phyloP scores from a whole-genome alignment of 805 yeast genomes.

The Wickerhamiella bombiphila region DNA sequence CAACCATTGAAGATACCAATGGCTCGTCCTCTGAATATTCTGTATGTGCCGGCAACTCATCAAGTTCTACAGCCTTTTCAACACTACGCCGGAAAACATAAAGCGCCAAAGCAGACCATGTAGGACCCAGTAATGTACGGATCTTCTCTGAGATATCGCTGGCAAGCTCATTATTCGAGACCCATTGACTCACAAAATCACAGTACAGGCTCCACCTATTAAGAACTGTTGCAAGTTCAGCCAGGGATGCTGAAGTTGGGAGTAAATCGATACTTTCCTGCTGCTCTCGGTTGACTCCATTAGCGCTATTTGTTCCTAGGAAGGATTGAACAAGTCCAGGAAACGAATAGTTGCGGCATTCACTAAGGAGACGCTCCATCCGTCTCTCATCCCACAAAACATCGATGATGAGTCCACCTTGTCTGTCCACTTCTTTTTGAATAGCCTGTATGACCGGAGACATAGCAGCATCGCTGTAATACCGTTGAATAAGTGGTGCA shows the following conservation, averaged over 20 bases:
- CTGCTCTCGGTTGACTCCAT: slow-evolving; percentile 1
- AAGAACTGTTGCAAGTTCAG: slow-evolving; percentile 61
- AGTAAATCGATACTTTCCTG: slow-evolving; percentile 33
- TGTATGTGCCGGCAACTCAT: slow-evolving; percentile 43
- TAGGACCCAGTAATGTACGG: slow-evolving; percentile 34
- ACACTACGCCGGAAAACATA: slow-evolving; percentile 65
- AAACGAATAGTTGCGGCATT: slow-evolving; percentile 40
- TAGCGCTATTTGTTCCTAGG: background rate
- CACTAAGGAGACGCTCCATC: slow-evolving; percentile 40
- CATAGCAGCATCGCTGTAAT: slow-evolving; percentile 52
- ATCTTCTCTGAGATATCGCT: background rate
- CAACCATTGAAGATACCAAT: slow-evolving; percentile 62
- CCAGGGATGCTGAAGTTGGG: slow-evolving; percentile 49
- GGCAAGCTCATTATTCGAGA: no score
- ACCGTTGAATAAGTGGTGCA: slow-evolving; percentile 55
- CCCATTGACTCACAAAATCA: slow-evolving; percentile 49
- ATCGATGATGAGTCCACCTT: slow-evolving; percentile 75
- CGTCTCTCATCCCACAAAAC: slow-evolving; percentile 65
- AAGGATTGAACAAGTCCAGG: slow-evolving; percentile 28
- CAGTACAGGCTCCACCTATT: slow-evolving; percentile 58
- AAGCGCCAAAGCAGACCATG: slow-evolving; percentile 47
- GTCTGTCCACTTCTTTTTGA: slow-evolving; percentile 84
- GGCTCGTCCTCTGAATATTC: slow-evolving; percentile 40
- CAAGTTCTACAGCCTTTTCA: slow-evolving; percentile 67
- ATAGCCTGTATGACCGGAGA: slow-evolving; percentile 49